Base-by-base conservation (phyloP, 768 basidiomycete species). In the Gloeophyllum trabeum region DNA sequence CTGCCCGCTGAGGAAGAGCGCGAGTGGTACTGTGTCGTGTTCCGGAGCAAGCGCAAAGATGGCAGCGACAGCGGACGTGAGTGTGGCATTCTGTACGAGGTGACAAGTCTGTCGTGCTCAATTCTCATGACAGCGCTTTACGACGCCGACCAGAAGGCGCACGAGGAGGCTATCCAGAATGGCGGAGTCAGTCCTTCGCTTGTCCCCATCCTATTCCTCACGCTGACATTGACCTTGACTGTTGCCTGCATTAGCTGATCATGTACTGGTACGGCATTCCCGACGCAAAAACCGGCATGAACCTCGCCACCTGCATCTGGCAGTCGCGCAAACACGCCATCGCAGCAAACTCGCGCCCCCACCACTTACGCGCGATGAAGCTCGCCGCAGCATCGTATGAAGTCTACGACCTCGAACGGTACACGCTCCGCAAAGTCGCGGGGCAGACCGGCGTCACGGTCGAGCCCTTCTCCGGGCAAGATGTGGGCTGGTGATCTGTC, bases 241-340 rank as follows among this genome's bases (percentile, higher is more conserved):
- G 16, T 46, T 43, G 30, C 32, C 24, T 35, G 18, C n/a, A 38
- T 30, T 44, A 88, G 76, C 66, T 97, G 24, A 73, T 96, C 40
- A 67, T 93, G 56, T 97, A 97, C 59, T 97, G 94, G 93, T 93
- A 91, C 51, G 92, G 92, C 6, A 70, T 81, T 23, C 92, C 92
- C 1, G 64, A 87, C 50, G 70, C 71, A 39, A 57, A 67, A 26
- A 84, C 85, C 0, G 80, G 90, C 1, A 67, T 85, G 61, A 97
- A 97, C 59, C 75, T 96, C 42, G 91, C 93, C 5, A 96, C 92
- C 14, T 97, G 93, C 63, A 82, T 98, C 32, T 98, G 94, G 93
- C 81, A 85, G 61, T 88, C 84, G 32, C 79, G 92, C 4, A 72
- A 73, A 49, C 83, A 91, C 46, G 94, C 93, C 3, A 62, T 79